Conservation (phyloP, 1,139 yeast genomes). For the Arxiozyma slooffiae region DNA sequence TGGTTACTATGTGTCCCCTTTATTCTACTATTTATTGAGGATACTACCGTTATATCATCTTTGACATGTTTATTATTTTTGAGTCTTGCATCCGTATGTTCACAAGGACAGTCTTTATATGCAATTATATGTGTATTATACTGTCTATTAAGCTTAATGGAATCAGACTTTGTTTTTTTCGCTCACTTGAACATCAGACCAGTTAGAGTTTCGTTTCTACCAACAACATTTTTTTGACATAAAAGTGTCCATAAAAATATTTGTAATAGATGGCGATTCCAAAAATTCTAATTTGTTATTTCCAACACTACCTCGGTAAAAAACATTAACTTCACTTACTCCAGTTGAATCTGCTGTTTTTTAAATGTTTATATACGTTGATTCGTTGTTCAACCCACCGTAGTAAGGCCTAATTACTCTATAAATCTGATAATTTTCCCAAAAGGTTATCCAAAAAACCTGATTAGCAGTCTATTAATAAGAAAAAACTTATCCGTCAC, state of each 20-base stretch:
- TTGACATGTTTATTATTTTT: too few relatives aligned
- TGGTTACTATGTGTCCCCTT: not conserved
- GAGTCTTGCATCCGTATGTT: too few relatives aligned
- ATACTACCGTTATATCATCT: not conserved
- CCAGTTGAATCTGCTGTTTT: not conserved
- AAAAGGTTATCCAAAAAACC: constrained; percentile 24
- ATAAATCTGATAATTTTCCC: constrained; percentile 26
- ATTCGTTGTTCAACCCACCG: not conserved
- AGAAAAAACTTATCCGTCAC: constrained; percentile 25
- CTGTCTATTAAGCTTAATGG: too few relatives aligned
- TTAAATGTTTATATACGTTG: not conserved
- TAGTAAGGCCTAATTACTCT: constrained; percentile 26
- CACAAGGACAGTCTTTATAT: not conserved
- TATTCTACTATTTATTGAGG: not conserved
- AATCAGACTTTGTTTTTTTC: too few relatives aligned
- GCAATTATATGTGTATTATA: not conserved
- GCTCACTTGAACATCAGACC: not conserved
- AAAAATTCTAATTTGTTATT: constrained; percentile 16
- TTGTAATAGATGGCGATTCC: constrained; percentile 29
- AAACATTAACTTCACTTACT: constrained; percentile 3
- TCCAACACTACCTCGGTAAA: constrained; percentile 21
- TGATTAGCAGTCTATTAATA: constrained; percentile 27
- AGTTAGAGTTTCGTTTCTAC: not conserved
- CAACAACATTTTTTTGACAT: not conserved
- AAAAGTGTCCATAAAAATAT: constrained; percentile 17